These are phyloP conservation scores for Phytopythium vexans DNA, from an alignment of 352 stramenopile species.

Conservation along the genomic window DNA sequence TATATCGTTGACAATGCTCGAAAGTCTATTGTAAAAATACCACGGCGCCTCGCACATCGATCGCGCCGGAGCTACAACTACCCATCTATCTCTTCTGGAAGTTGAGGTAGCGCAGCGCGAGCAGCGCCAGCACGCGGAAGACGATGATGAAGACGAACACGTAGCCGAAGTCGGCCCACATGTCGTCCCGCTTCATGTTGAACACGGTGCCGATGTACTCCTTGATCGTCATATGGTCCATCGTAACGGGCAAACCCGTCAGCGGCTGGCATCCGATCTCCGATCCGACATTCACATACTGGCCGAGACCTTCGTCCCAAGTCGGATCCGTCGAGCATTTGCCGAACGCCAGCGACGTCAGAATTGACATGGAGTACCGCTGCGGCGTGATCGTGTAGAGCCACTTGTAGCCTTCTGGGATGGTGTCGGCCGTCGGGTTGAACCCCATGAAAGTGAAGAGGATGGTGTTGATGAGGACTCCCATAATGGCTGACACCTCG, in stretches of 20 bases:
- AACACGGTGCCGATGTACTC: slow-evolving; percentile 26
- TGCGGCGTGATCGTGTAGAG: slow-evolving; percentile 20
- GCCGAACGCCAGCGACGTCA: slow-evolving; percentile 16
- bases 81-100: slow-evolving; percentile 33
- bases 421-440: slow-evolving; percentile 16
- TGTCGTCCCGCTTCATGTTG: slow-evolving; percentile 22
- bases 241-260: slow-evolving; percentile 4
- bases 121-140: slow-evolving; percentile 11
- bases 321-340: slow-evolving; percentile 12
- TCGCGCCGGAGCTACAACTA: not conserved
- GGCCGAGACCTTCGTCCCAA: slow-evolving; percentile 7
- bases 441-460: slow-evolving; percentile 33
- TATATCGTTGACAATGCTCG: too few relatives aligned
- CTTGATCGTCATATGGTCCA: slow-evolving; percentile 50
- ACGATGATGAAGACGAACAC: slow-evolving; percentile 18
- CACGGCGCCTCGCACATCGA: too few relatives aligned
- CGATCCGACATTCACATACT: slow-evolving; percentile 13
- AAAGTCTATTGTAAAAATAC: too few relatives aligned
- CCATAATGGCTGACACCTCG: slow-evolving; percentile 26
- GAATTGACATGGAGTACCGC: slow-evolving; percentile 13
- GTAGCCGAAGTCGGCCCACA: slow-evolving; percentile 15
- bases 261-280: slow-evolving; percentile 12
- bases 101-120: slow-evolving; percentile 37
- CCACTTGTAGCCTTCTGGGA: too few relatives aligned
- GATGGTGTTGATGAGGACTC: slow-evolving; percentile 24